Evolutionary conservation across 164 flowering plant species (phyloP), one percentile per base, ranked within the genome.

Genomic region (Chloranthus sessilifolius): DNA sequence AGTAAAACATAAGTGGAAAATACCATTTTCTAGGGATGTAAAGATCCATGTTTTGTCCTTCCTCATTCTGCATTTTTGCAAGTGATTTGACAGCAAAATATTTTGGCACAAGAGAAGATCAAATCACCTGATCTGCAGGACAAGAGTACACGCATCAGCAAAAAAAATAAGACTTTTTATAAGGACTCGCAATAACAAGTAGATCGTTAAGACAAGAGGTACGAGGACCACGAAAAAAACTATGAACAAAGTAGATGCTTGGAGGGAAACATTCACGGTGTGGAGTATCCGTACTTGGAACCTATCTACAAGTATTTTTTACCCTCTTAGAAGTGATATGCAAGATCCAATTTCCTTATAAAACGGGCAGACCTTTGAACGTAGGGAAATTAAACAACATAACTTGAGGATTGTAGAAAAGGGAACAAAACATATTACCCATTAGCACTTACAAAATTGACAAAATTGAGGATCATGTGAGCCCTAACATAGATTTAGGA

Each of bases 1-100:
- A 3, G 1, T 2, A 7, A 8, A 33, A 33, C 12, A 31, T 7
- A 29, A 16, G 2, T 7, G 11, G 12, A 41, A 1, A 6, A 20
- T 71, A 78, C 83, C 83, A 78, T 40, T 78, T 75, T 60, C 83
- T 69, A n/a, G 83, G 78, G 51, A 76, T 70, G 70, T 78, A 78
- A 20, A 78, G 76, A 57, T 75, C 83, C 72, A 73, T 69, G 55
- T 63, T 65, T 34, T 72, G 68, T 4, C 83, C 83, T 42, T 78
- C 83, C 15, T 74, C 79, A 69, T 78, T 78, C 75, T 63, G 70
- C 83, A 78, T 78, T 61, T 70, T 74, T 67, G 43, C 60, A 16
- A 34, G 40, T 1, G 15, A 16, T n/a, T 37, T 30, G 15, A 7
- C 10, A 40, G 6, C 10, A 10, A 20, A 42, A 16, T 5, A 43